Evolutionary conservation across 2,329 filamentous ascomycete species (phyloP).

Genomic region (Byssochlamys sp.): DNA sequence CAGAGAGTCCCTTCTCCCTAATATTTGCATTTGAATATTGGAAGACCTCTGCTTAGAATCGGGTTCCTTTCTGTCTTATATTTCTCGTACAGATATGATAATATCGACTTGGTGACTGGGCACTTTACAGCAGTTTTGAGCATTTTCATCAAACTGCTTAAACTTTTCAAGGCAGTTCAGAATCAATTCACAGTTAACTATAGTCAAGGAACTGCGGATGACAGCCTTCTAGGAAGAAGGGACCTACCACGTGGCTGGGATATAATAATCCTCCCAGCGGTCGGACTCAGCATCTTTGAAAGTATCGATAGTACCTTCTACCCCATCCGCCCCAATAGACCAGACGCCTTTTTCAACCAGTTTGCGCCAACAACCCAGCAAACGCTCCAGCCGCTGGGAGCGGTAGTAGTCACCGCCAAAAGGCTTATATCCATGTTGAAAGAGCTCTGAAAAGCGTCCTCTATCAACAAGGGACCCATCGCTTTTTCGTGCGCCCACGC

Average conservation of each 20-base stretch:
- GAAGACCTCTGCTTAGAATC: constrained; percentile 15
- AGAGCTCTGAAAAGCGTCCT: constrained; percentile 15
- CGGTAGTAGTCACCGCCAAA: constrained; percentile 22
- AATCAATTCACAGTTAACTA: constrained; percentile 12
- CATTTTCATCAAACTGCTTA: constrained; percentile 5
- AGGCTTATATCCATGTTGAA: constrained; percentile 25
- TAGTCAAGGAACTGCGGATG: constrained; percentile 17
- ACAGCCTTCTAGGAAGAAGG: constrained; percentile 15
- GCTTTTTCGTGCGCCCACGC: constrained; percentile 16
- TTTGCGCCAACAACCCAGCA: constrained; percentile 15
- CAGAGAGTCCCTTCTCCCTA: too few species aligned
- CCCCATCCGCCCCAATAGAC: constrained; percentile 15
- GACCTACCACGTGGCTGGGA: constrained; percentile 11
- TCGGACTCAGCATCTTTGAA: constrained; percentile 16
- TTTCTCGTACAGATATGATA: constrained; percentile 20
- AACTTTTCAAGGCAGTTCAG: constrained; percentile 16
- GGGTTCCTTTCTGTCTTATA: constrained; percentile 19
- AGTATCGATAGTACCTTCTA: constrained; percentile 19
- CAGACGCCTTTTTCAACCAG: constrained; percentile 18
- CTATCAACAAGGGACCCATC: constrained; percentile 12
- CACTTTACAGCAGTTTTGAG: constrained; percentile 3
- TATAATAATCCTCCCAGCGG: constrained; percentile 9
- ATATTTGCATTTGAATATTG: constrained; percentile 11
- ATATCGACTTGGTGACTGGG: constrained; percentile 6
- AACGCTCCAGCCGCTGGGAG: constrained; percentile 14